Base-by-base conservation (phyloP, 2,329 filamentous ascomycete species). In the Pseudogymnoascus sp. region DNA sequence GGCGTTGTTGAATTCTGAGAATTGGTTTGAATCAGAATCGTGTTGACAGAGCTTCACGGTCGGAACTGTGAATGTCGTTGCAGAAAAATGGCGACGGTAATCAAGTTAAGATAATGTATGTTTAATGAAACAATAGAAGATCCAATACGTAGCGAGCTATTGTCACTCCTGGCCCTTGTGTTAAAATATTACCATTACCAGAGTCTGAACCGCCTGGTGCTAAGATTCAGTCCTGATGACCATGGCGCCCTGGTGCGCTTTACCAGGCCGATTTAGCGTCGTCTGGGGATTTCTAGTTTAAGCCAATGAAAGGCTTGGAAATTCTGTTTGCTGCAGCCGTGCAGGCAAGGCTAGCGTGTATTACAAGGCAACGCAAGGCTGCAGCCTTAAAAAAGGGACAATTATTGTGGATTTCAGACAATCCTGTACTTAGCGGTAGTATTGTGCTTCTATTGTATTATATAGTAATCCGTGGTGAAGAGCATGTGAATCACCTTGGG, bases 21-120 rank as follows among this genome's bases (percentile, higher is more conserved):
- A 33, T 33, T 56, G 29, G 50, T 33, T 56, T 33, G n/a, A 21
- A 31, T 19, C 21, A 56, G 29, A 35, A 56, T 56, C 50, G 50
- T 56, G 50, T 56, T 56, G 50, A 56, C 29, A 56, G 50, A 33
- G 50, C 50, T 56, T 56, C 50, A 56, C 50, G 50, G 50, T 56
- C 50, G 16, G 29, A 33, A 6, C 50, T 14, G 50, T 56, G 50
- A 56, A 19, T 16, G 21, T 56, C n/a, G n/a, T 35, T 33, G 50
- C 10, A 56, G 50, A 33, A 56, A 56, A 33, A 19, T 44, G 50
- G 50, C 16, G 29, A 33, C n/a, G 29, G 50, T 8, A 11, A 33
- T 35, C 8, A 56, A 21, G 29, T 19, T 33, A 10, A 8, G n/a
- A 21, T 56, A 33, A 33, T 33, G 14, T 19, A 56, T 56, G 50